Base-by-base conservation (phyloP, 2,329 filamentous ascomycete genomes). In the Rosellinia necatrix region DNA sequence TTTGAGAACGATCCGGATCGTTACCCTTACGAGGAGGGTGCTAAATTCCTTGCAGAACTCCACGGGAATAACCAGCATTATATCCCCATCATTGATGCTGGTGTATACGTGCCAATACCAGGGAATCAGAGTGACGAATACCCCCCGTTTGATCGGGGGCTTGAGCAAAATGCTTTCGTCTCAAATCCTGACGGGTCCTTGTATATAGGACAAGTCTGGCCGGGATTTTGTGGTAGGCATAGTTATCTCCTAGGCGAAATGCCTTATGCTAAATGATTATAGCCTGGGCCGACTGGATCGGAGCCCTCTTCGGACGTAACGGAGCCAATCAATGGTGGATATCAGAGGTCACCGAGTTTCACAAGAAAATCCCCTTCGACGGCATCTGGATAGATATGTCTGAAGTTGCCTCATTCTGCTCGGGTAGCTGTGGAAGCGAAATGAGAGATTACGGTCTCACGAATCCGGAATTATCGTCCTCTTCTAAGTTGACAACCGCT, bases 1-100 rank as follows among this genome's bases (percentile, higher is more conserved):
- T 88, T 88, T 68, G 85, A 84, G 2, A 79, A 83, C 19, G 85
- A 89, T 60, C 77, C 79, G 2, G 71, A 75, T 3, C 76, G 78
- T n/a, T 89, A 82, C 68, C 73, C 80, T 2, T 76, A 87, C 53
- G 64, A 75, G 0, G 78, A 84, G 64, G 83, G 89, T 65, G 80
- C 78, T 19, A 74, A 85, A 61, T 77, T 91, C 40, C 78, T 89
- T 2, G 72, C 75, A 1, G 79, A 81, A 17, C 78, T 92, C 2
- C 88, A 90, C 65, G 71, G 75, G 7, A 82, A 84, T 50, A 75
- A 84, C 3, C 86, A 89, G 66, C 83, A 87, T n/a, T 88, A 89
- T 53, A 79, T 90, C 1, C 79, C 90, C 15, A 92, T 92, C 72
- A 84, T 92, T 10, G 90, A 93, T 66, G 83, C 86, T 2, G 84